phyloP scores from a whole-genome alignment of 768 basidiomycete species.

The Strobilomyces dryophilus region DNA sequence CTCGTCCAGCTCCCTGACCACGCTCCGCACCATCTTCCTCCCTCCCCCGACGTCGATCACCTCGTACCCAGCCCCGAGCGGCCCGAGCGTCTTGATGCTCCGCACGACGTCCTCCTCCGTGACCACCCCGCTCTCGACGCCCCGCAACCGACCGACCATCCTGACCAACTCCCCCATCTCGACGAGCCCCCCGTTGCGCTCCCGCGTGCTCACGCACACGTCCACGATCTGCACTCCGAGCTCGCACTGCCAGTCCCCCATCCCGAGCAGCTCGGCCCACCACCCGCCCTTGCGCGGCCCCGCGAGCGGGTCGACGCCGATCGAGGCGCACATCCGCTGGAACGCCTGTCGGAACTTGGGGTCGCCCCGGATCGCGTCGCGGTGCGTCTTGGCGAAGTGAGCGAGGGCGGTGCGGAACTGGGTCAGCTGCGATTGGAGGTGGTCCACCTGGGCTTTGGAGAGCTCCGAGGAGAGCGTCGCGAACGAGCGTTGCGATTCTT shows the following conservation, averaged over 20 bases:
- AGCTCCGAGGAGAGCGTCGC: slow-evolving; percentile 76
- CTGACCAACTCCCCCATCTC: slow-evolving; percentile 74
- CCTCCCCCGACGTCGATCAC: slow-evolving; percentile 52
- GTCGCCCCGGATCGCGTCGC: slow-evolving; percentile 77
- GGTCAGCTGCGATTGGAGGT: slow-evolving; percentile 75
- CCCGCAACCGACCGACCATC: slow-evolving; percentile 72
- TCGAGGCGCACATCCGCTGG: slow-evolving; percentile 83
- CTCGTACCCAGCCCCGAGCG: too few relatives aligned
- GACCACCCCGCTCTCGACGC: slow-evolving; percentile 61
- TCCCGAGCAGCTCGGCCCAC: slow-evolving; percentile 85
- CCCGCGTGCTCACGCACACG: slow-evolving; percentile 82
- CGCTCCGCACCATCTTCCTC: slow-evolving; percentile 77
- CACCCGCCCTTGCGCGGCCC: slow-evolving; percentile 83
- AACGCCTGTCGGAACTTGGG: slow-evolving; percentile 22
- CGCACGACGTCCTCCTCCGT: slow-evolving; percentile 82
- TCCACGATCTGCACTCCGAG: slow-evolving; percentile 95
- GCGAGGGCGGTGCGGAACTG: slow-evolving; percentile 80
- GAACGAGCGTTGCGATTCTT: slow-evolving; percentile 76
- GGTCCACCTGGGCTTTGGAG: slow-evolving; percentile 69
- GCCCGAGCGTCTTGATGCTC: slow-evolving; percentile 20
- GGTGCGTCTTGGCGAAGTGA: slow-evolving; percentile 79
- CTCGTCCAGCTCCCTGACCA: slow-evolving; percentile 86
- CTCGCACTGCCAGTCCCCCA: slow-evolving; percentile 95
- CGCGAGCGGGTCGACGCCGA: slow-evolving; percentile 92
- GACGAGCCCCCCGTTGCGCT: slow-evolving; percentile 54